phyloP scores from a whole-genome alignment of 441 rosid species.

The Eruca vesicaria region DNA sequence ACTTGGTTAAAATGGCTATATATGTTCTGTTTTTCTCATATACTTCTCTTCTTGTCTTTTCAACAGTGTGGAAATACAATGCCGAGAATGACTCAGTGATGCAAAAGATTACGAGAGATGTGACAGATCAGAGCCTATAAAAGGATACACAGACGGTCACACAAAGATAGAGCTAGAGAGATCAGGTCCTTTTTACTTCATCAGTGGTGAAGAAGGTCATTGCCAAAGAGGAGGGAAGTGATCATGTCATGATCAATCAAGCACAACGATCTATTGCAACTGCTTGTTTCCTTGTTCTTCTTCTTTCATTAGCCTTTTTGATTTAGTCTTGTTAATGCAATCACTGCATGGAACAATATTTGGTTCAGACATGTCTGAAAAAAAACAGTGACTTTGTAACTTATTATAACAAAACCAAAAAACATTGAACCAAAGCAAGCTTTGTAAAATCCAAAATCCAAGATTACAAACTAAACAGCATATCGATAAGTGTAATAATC shows the following conservation, averaged over 20 bases:
- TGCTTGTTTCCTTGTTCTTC: not conserved
- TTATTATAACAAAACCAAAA: not conserved
- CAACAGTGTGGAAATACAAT: conserved; percentile 44
- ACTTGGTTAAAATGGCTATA: not conserved
- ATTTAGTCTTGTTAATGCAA: not conserved
- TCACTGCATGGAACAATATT: not conserved
- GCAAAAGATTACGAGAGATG: conserved; percentile 56
- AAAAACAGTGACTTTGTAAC: too few relatives aligned
- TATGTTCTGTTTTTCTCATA: conserved; percentile 5
- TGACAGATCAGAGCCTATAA: conserved; percentile 42
- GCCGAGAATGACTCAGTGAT: conserved; percentile 55
- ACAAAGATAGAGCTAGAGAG: conserved; percentile 42
- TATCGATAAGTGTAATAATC: conserved; percentile 55
- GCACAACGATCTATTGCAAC: not conserved
- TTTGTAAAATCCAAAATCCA: conserved; percentile 3
- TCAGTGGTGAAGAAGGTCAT: conserved; percentile 58
- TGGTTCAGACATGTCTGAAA: too few relatives aligned
- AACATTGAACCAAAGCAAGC: conserved; percentile 16
- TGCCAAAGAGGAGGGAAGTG: conserved; percentile 52
- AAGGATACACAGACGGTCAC: conserved; percentile 62
- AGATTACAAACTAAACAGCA: conserved; percentile 38
- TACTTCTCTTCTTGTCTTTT: not conserved
- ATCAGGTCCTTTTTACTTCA: conserved; percentile 56
- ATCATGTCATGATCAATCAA: conserved; percentile 31
- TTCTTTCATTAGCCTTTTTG: conserved; percentile 5